Evolutionary conservation across 768 basidiomycete genomes (phyloP).

Genomic region (Tricholoma sp.): DNA sequence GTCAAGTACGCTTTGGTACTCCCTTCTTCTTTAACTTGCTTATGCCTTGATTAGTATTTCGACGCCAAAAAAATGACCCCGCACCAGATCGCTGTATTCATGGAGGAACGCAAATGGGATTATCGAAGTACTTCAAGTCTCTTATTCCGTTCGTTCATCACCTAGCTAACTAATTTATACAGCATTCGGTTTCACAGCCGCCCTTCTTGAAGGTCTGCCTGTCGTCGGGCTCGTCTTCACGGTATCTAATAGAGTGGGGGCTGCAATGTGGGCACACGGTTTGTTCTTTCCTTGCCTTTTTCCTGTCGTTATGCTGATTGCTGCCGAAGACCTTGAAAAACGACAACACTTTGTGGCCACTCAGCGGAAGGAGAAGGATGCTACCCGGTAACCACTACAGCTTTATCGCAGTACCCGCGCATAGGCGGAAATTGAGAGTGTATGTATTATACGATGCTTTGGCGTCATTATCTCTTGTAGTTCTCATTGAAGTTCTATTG

Average conservation of each 20-base stretch:
- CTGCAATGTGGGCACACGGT: conserved; percentile 94
- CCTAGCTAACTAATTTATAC: conserved; percentile 2
- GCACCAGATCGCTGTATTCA: conserved; percentile 64
- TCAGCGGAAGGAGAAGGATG: neutral
- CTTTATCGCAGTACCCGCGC: neutral
- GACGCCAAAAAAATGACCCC: conserved; percentile 77
- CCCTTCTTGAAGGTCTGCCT: conserved; percentile 76
- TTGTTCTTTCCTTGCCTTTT: conserved; percentile 10
- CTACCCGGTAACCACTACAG: neutral
- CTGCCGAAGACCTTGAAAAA: conserved; percentile 57
- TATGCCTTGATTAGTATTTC: conserved; percentile 55
- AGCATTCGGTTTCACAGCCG: conserved; percentile 86
- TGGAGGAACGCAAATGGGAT: conserved; percentile 89
- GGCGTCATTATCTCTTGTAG: neutral
- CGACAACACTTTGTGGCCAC: conserved; percentile 42
- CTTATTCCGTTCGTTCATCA: neutral
- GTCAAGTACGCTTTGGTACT: conserved; percentile 40
- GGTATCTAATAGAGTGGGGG: conserved; percentile 84
- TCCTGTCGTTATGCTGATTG: neutral
- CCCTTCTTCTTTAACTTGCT: neutral
- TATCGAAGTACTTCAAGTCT: conserved; percentile 53
- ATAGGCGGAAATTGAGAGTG: neutral
- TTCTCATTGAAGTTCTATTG: neutral
- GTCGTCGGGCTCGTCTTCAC: conserved; percentile 78
- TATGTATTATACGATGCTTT: neutral